These are phyloP conservation scores for Colletotrichum orchidophilum DNA, from an alignment of 2,329 filamentous ascomycete species.

Conservation along the genomic window DNA sequence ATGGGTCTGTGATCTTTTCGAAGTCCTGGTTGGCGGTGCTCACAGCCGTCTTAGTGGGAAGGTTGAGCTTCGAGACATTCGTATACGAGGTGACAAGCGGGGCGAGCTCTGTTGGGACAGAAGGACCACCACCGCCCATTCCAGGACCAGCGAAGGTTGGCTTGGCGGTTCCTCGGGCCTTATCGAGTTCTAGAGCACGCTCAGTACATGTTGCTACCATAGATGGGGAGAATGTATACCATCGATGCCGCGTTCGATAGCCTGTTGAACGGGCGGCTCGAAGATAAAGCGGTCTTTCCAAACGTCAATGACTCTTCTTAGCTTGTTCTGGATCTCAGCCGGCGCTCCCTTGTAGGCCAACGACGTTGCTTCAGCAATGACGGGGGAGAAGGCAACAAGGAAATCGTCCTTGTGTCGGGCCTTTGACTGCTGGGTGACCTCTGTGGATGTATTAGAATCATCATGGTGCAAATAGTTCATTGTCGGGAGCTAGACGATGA, in stretches of 20 bases:
- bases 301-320: slow-evolving; percentile 90
- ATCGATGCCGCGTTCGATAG: slow-evolving; percentile 81
- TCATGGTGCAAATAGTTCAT: not conserved
- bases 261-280: slow-evolving; percentile 79
- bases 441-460: slow-evolving; percentile 54
- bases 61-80: slow-evolving; percentile 75
- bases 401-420: slow-evolving; percentile 94
- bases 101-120: slow-evolving; percentile 79
- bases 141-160: slow-evolving; percentile 69
- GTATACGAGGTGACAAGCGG: slow-evolving; percentile 80
- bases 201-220: slow-evolving; percentile 31
- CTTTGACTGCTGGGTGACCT: slow-evolving; percentile 96
- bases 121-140: slow-evolving; percentile 64
- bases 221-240: slow-evolving; percentile 60
- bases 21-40: slow-evolving; percentile 83
- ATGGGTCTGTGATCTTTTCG: slow-evolving; percentile 80
- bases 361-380: slow-evolving; percentile 90
- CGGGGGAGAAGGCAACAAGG: slow-evolving; percentile 86
- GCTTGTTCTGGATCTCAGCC: slow-evolving; percentile 85
- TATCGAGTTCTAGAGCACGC: slow-evolving; percentile 65
- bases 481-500: not conserved
- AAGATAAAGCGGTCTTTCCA: slow-evolving; percentile 92
- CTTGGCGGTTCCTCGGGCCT: slow-evolving; percentile 62
- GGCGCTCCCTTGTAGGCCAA: slow-evolving; percentile 91
- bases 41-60: slow-evolving; percentile 72